Base-by-base conservation (phyloP, 2,329 filamentous ascomycete species). In the Cordyceps cicadae region DNA sequence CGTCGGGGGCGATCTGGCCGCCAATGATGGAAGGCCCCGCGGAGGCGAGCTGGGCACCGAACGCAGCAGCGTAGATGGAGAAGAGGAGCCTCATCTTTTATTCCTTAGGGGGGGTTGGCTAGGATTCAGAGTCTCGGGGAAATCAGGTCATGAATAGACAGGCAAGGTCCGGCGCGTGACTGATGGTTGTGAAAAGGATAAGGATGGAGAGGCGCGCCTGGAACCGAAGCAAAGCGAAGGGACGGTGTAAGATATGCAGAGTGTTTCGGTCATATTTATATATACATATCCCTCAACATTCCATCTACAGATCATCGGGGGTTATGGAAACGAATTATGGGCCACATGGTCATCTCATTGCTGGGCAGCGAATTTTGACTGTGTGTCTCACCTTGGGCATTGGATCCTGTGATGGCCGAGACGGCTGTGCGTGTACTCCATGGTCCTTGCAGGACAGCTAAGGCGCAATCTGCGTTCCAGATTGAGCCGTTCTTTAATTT, bases 1-100 rank as follows among this genome's bases (percentile, higher is more conserved):
- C 51, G 21, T 19, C 9, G 5, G 4, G 29, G 51, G 43, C 58
- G 14, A 50, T 7, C 41, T 54, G 19, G 32, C 58, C 58, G 32
- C 58, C 58, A 15, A 60, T 54, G 17, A 60, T 60, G 51, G 7
- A 32, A 32, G 58, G n/a, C 29, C 6, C 15, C 41, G 58, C 51
- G 6, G 32, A 29, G 6, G 43, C 32, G 43, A 60, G 58, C 17
- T 48, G 11, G 26, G 29, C 19, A 49, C 57, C 15, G 5, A 59
- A 5, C 39, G 34, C 43, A n/a, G 51, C 41, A 19, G 51, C 58
- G 32, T 3, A 48, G 12, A 54, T 32, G 51, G 50, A 50, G 12
- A 24, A 49, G 11, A 15, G 1, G 21, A 49, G 15, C 43, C 54
- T 54, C 58, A 60, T 60, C 24, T 1, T 26, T 24, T 7, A 37